Percentiles rank a stretch among this genome's conserved stretches.
Conservation (phyloP, 164 flowering plant genomes). For the Vitis rupestris region DNA sequence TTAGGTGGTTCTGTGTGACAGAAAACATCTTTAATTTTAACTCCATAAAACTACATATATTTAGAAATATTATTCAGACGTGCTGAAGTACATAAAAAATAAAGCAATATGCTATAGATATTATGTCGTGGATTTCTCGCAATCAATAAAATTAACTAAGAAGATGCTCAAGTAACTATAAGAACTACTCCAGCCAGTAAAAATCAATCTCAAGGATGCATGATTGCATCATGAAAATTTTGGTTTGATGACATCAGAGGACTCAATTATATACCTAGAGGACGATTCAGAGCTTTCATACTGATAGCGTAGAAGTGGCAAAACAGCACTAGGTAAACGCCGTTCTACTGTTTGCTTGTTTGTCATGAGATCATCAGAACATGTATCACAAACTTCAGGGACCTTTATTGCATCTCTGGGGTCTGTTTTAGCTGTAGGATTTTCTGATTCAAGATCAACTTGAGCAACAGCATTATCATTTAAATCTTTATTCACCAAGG, state of each 20-base stretch:
- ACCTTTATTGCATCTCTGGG: constrained; percentile 23
- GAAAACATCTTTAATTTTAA: too few species aligned
- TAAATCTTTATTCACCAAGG: constrained; percentile 16
- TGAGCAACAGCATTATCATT: constrained; percentile 16
- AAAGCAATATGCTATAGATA: too few species aligned
- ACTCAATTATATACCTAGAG: constrained; percentile 55
- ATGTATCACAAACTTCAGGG: constrained; percentile 31
- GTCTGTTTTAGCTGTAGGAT: constrained; percentile 24
- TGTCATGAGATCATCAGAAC: constrained; percentile 27
- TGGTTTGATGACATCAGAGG: background rate
- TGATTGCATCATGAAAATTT: background rate
- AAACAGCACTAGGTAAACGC: constrained; percentile 55
- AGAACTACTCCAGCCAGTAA: background rate
- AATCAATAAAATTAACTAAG: background rate
- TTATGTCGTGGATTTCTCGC: background rate
- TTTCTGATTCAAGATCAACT: constrained; percentile 27
- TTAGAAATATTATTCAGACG: too few species aligned
- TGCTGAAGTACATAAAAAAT: too few species aligned
- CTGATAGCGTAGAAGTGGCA: constrained; percentile 62
- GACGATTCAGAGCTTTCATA: constrained; percentile 93
- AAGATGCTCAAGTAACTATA: constrained; percentile 1
- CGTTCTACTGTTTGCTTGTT: constrained; percentile 52
- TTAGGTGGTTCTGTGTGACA: too few species aligned
- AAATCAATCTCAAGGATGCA: background rate
- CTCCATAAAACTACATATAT: too few species aligned